These are phyloP conservation scores for Tillandsia fasciculata DNA, from an alignment of 176 grass and related monocot genomes.

Conservation along the genomic window DNA sequence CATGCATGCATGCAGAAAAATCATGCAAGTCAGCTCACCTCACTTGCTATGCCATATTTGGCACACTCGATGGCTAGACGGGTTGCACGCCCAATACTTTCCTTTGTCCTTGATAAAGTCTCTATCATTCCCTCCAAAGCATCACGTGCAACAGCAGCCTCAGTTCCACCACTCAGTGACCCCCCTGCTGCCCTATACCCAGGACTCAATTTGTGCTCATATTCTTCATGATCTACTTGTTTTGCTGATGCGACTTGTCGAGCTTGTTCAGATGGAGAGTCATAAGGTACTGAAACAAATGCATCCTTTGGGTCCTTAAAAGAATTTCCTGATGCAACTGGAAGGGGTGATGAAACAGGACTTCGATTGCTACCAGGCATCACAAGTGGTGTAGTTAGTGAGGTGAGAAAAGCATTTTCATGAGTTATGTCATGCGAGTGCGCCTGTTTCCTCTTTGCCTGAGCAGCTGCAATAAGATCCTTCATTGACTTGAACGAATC, in stretches of 20 bases:
- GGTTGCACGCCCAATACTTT: slow-evolving; percentile 96
- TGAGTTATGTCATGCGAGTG: slow-evolving; percentile 36
- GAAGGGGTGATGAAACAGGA: slow-evolving; percentile 45
- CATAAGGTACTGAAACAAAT: slow-evolving; percentile 31
- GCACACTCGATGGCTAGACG: slow-evolving; percentile 88
- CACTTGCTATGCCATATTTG: slow-evolving; percentile 81
- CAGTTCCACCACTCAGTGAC: slow-evolving; percentile 50
- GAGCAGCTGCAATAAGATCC: slow-evolving; percentile 95
- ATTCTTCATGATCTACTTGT: slow-evolving; percentile 37
- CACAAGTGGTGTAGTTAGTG: slow-evolving; percentile 30
- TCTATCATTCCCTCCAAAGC: slow-evolving; percentile 93
- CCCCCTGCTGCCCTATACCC: slow-evolving; percentile 26
- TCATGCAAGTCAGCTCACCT: slow-evolving; percentile 32
- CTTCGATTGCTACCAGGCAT: slow-evolving; percentile 59
- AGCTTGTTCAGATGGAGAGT: slow-evolving; percentile 25
- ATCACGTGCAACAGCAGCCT: slow-evolving; percentile 77
- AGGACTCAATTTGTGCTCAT: slow-evolving; percentile 44
- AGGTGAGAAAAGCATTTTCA: slow-evolving; percentile 44
- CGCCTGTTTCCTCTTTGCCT: slow-evolving; percentile 75
- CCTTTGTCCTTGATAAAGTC: slow-evolving; percentile 92
- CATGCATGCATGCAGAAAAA: background rate
- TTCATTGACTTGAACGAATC: slow-evolving; percentile 63
- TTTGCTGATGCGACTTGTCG: slow-evolving; percentile 35
- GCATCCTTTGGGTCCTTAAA: slow-evolving; percentile 36
- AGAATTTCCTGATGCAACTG: slow-evolving; percentile 46